Conservation (phyloP, 2,329 filamentous ascomycete genomes). For the Setomelanomma holmii region DNA sequence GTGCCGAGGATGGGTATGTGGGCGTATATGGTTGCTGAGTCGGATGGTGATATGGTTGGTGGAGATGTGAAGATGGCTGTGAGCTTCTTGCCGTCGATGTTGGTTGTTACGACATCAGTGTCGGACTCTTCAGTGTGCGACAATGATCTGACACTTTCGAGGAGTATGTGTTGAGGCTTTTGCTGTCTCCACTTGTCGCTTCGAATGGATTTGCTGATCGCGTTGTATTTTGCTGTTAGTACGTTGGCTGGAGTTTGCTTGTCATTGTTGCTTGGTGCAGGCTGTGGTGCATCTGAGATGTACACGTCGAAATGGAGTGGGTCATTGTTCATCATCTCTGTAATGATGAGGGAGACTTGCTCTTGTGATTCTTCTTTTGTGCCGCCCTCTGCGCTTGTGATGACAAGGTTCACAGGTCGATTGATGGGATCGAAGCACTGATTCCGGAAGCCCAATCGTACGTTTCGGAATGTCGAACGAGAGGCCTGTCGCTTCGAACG, state of each 20-base stretch:
- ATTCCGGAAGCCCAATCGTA: slow-evolving; percentile 42
- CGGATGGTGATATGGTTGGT: slow-evolving; percentile 15
- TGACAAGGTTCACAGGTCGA: background rate
- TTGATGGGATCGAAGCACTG: slow-evolving; percentile 45
- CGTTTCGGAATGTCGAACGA: slow-evolving; percentile 22
- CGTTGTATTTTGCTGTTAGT: slow-evolving; percentile 3
- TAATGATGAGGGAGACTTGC: background rate
- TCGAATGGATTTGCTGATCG: background rate
- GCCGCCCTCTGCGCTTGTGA: background rate
- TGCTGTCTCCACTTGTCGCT: background rate
- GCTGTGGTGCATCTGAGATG: background rate
- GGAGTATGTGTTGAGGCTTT: background rate
- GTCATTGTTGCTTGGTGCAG: background rate
- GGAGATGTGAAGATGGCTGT: background rate
- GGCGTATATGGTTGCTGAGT: slow-evolving; percentile 22
- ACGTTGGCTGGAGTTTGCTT: slow-evolving; percentile 1
- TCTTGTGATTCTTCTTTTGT: slow-evolving; percentile 1
- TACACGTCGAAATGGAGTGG: background rate
- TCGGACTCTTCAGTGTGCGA: background rate
- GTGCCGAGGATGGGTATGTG: slow-evolving; percentile 42
- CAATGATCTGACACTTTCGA: background rate
- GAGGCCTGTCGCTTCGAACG: background rate
- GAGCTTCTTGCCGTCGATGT: slow-evolving; percentile 12
- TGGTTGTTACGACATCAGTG: slow-evolving; percentile 8
- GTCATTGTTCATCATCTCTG: background rate